These are phyloP conservation scores for Wickerhamomyces alni DNA, from an alignment of 805 yeast species.

Conservation along the genomic window DNA sequence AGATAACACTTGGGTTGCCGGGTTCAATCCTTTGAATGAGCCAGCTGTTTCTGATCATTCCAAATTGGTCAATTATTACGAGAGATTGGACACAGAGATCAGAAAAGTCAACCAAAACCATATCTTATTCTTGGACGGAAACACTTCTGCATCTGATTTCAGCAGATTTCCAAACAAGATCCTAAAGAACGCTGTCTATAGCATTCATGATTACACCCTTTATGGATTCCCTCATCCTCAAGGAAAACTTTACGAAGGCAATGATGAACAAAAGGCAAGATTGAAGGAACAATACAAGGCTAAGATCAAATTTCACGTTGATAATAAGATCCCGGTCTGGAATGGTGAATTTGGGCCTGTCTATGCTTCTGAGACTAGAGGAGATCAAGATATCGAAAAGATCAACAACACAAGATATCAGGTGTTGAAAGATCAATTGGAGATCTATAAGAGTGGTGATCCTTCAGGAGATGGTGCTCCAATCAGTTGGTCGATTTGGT, in stretches of 20 bases:
- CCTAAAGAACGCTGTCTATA: conserved; percentile 40
- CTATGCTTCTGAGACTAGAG: conserved; percentile 36
- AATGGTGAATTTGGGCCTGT: conserved; percentile 51
- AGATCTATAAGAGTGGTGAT: conserved; percentile 37
- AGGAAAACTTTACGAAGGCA: conserved; percentile 30
- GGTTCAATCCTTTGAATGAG: conserved; percentile 48
- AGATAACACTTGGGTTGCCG: conserved; percentile 44
- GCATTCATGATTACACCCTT: conserved; percentile 42
- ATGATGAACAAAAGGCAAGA: conserved; percentile 28
- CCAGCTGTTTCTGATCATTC: conserved; percentile 41
- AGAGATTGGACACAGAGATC: conserved; percentile 31
- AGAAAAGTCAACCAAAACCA: conserved; percentile 42
- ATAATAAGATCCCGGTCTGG: conserved; percentile 43
- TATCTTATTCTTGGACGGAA: conserved; percentile 43
- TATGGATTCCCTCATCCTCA: conserved; percentile 39
- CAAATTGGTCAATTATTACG: conserved; percentile 35
- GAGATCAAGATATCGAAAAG: conserved; percentile 32
- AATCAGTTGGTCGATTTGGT: conserved; percentile 48
- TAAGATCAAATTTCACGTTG: conserved; percentile 33
- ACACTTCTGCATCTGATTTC: conserved; percentile 47
- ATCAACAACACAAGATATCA: conserved; percentile 35
- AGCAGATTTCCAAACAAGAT: conserved; percentile 35
- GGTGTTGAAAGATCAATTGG: conserved; percentile 40
- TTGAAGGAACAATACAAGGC: too few species aligned
- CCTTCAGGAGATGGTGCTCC: conserved; percentile 42